A percentile compares a stretch with the other conserved stretches of the same genome.
Conservation (phyloP, 1,284 basidiomycete species). For the Pseudomicrostroma phylloplanum region DNA sequence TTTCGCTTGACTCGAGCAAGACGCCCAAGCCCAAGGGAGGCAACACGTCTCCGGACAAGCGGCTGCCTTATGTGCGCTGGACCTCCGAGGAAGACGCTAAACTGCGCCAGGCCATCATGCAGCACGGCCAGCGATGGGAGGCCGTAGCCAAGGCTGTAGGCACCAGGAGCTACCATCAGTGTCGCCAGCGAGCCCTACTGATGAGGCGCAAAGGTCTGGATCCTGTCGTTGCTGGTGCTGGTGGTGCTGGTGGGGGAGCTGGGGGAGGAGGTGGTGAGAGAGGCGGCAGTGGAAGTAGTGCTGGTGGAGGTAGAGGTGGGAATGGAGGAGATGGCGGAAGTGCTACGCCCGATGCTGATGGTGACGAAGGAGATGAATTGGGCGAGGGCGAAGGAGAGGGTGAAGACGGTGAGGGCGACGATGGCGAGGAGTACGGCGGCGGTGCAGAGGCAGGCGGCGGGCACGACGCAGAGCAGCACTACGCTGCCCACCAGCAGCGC, state of each 20-base stretch:
- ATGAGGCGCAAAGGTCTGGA: conserved; percentile 41
- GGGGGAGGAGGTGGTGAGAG: neutral
- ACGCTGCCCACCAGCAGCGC: no score
- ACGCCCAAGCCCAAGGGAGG: conserved; percentile 24
- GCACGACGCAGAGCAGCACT: no score
- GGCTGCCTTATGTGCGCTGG: conserved; percentile 49
- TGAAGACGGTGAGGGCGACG: no score
- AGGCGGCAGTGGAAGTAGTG: neutral
- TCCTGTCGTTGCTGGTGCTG: neutral
- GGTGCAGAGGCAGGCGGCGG: no score
- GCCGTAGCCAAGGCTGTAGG: conserved; percentile 48
- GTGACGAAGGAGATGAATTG: neutral
- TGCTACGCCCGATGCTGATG: neutral
- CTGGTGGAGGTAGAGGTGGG: neutral
- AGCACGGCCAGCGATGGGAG: conserved; percentile 49
- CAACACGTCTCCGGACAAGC: conserved; percentile 46
- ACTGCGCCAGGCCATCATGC: conserved; percentile 43
- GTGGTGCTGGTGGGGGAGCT: neutral
- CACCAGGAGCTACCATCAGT: conserved; percentile 49
- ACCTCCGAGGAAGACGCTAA: conserved; percentile 46
- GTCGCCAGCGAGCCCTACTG: conserved; percentile 48
- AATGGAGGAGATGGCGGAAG: neutral
- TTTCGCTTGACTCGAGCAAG: neutral
- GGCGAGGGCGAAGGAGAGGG: no score
- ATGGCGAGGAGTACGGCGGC: no score